Conservation (phyloP, 2,329 filamentous ascomycete species). For the Emergomyces orientalis region DNA sequence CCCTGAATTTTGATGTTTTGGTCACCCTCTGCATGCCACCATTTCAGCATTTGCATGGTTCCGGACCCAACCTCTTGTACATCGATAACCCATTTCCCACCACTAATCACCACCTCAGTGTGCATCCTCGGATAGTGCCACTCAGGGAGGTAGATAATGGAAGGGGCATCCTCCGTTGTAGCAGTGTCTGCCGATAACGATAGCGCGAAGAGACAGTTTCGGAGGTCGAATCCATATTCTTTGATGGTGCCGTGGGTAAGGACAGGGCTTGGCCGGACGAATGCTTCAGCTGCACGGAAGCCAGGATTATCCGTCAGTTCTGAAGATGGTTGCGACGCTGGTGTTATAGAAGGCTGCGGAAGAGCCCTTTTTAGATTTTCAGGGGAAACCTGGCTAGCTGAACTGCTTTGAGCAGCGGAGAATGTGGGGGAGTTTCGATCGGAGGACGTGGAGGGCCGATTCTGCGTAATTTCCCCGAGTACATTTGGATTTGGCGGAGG, state of each 20-base stretch:
- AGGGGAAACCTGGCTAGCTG: constrained; percentile 53
- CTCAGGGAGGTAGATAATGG: constrained; percentile 75
- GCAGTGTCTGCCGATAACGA: constrained; percentile 53
- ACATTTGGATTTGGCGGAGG: constrained; percentile 25
- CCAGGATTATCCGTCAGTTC: constrained; percentile 58
- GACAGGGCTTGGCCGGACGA: constrained; percentile 74
- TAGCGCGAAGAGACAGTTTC: constrained; percentile 66
- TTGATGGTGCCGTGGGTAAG: constrained; percentile 61
- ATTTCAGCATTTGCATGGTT: constrained; percentile 65
- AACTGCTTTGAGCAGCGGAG: constrained; percentile 43
- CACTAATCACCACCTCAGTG: constrained; percentile 64
- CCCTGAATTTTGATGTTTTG: constrained; percentile 72
- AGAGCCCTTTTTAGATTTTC: constrained; percentile 66
- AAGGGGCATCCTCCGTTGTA: constrained; percentile 58
- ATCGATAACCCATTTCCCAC: constrained; percentile 83
- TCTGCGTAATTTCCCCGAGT: constrained; percentile 25
- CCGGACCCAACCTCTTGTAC: constrained; percentile 60
- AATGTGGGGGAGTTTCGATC: constrained; percentile 43
- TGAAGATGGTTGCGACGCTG: constrained; percentile 43
- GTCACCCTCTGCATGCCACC: constrained; percentile 87
- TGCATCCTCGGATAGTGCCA: constrained; percentile 79
- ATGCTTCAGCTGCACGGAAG: constrained; percentile 85
- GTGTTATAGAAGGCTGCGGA: constrained; percentile 47
- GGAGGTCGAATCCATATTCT: constrained; percentile 72
- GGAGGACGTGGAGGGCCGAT: constrained; percentile 29